Percentiles rank a stretch among this genome's conserved stretches.
These are phyloP conservation scores for Gossypium schwendimanii DNA, from an alignment of 441 rosid species.

Conservation along the genomic window DNA sequence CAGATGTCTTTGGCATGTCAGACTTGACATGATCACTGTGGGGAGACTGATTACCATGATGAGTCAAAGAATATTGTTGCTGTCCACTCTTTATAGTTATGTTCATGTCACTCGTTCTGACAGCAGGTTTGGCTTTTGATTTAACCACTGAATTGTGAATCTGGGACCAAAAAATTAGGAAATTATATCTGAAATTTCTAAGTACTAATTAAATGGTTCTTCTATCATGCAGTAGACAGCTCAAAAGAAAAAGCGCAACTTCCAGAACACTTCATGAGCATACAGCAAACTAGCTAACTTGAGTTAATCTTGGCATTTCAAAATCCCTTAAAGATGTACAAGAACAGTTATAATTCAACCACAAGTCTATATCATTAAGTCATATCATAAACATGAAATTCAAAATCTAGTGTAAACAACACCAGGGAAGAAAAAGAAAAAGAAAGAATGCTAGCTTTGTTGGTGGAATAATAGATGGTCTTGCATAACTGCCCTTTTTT, in stretches of 20 bases:
- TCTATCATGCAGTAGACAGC: background rate
- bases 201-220: background rate
- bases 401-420: background rate
- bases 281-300: background rate
- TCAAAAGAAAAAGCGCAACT: background rate
- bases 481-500: background rate
- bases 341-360: background rate
- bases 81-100: constrained; percentile 46
- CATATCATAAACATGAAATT: background rate
- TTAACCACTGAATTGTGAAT: constrained; percentile 31
- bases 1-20: constrained; percentile 48
- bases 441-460: background rate
- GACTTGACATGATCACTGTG: constrained; percentile 48
- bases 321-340: background rate
- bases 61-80: constrained; percentile 11
- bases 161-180: constrained; percentile 18
- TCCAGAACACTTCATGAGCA: background rate
- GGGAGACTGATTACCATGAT: constrained; percentile 29
- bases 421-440: background rate
- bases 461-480: background rate
- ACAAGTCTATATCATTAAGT: background rate
- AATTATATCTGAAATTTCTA: background rate
- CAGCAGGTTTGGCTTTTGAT: constrained; percentile 37
- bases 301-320: background rate
- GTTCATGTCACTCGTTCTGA: constrained; percentile 44